Evolutionary conservation across 1,139 yeast genomes (phyloP).

Genomic region (Sugiyamaella japonica): DNA sequence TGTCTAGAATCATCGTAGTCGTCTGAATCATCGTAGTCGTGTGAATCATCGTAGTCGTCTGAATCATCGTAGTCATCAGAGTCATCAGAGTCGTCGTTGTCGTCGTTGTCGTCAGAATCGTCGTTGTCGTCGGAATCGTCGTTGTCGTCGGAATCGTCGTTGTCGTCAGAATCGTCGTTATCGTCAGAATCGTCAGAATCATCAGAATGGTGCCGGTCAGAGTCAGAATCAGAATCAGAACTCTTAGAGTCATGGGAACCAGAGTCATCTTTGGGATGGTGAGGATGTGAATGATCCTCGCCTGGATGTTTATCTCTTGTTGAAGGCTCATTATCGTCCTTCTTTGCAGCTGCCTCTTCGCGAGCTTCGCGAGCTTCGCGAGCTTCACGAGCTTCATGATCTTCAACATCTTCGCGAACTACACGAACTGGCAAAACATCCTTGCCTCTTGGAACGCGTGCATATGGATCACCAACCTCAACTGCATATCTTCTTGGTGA

Average conservation of each 20-base stretch:
- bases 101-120: conserved; percentile 1
- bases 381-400: neutral
- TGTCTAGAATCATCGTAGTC: neutral
- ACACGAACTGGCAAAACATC: neutral
- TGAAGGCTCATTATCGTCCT: neutral
- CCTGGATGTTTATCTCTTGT: too few species aligned
- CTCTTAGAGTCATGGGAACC: neutral
- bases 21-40: neutral
- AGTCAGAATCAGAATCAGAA: neutral
- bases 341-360: neutral
- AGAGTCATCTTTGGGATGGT: neutral
- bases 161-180: neutral
- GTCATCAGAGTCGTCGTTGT: neutral
- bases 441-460: neutral
- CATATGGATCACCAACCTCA: neutral
- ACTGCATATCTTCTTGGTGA: neutral
- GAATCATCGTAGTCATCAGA: neutral
- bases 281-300: neutral
- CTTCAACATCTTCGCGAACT: neutral
- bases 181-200: neutral
- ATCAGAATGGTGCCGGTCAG: neutral
- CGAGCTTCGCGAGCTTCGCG: neutral
- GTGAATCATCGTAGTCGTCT: neutral
- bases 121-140: neutral
- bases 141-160: neutral